These are phyloP conservation scores for Verticillium dahliae DNA, from an alignment of 2,329 filamentous ascomycete genomes.

Conservation along the genomic window DNA sequence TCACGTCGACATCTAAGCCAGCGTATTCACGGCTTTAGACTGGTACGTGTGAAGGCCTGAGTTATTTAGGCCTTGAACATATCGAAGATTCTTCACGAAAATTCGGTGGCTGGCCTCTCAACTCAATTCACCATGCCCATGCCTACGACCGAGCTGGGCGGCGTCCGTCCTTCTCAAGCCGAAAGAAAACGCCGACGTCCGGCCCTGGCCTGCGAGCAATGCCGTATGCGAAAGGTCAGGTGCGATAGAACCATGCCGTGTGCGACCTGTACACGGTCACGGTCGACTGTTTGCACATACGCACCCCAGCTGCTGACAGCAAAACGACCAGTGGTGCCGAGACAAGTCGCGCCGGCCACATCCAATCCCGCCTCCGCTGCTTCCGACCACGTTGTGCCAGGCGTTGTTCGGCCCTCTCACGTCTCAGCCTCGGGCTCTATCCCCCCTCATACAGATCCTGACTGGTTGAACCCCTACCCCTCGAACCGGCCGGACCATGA, in stretches of 20 bases:
- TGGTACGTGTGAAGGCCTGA: too few relatives aligned
- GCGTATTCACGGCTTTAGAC: too few relatives aligned
- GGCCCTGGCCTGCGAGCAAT: slow-evolving; percentile 47
- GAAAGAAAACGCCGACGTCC: slow-evolving; percentile 32
- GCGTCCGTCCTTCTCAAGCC: not conserved
- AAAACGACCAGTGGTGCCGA: not conserved
- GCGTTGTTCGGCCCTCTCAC: not conserved
- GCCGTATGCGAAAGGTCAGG: slow-evolving; percentile 53
- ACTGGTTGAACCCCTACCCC: not conserved
- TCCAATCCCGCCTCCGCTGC: not conserved
- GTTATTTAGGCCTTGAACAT: too few relatives aligned
- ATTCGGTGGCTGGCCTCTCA: too few relatives aligned
- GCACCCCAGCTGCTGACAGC: slow-evolving; percentile 22
- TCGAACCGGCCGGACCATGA: not conserved
- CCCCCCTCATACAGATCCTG: not conserved
- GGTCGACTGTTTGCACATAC: slow-evolving; percentile 49
- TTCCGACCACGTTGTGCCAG: not conserved
- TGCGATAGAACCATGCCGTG: slow-evolving; percentile 56
- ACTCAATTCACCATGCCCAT: slow-evolving; percentile 1
- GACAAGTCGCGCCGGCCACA: not conserved
- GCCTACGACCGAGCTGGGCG: slow-evolving; percentile 2
- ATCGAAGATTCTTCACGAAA: too few relatives aligned
- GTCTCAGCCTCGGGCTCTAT: not conserved
- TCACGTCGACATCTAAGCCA: too few relatives aligned
- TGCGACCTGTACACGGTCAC: slow-evolving; percentile 51